Evolutionary conservation across 2,329 filamentous ascomycete genomes (phyloP), one percentile per base, ranked within the genome.

Genomic region (Chalara sp.): DNA sequence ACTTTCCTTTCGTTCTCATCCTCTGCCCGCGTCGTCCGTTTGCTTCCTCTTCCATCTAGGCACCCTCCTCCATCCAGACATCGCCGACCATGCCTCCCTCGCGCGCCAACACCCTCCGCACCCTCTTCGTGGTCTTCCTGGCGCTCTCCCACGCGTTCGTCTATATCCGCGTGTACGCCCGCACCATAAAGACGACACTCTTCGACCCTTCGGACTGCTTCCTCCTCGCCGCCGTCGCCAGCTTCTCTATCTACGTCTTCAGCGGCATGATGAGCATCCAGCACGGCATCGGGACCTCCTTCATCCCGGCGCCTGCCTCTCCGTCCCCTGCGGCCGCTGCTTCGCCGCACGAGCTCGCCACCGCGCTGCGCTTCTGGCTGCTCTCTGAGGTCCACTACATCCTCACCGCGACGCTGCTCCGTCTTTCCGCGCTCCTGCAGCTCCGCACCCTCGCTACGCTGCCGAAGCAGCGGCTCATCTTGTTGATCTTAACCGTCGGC

Each of bases 361-460:
- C 32, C 32, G 43, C 47, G 1, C 12, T 48, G 5, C 31, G 47
- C 21, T 55, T 40, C 44, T 50, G 47, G 50, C 48, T 54, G 21
- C 47, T 55, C 35, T 32, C 37, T 13, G 47, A 52, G 37, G 60
- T 66, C 8, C 51, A 72, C 5, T 73, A 72, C 49, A 61, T 67
- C 0, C 67, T 67, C 0, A 61, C 71, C 11, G 69, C 69, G 0
- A 67, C 73, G 28, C 67, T 68, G 30, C 48, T 72, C 10, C 61
- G 73, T 0, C 61, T 72, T n/a, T 65, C 69, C 1, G 66, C 73
- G 35, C 65, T 67, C 6, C 61, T 65, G 5, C 57, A 57, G 8
- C 61, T 57, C 8, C 50, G 63, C 35, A 37, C 8, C 8, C n/a
- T 37, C 8, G 35, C 35, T 8, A 37, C 35, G 35, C 8, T 10